Base-by-base conservation (phyloP, 495 filamentous ascomycete genomes). In the Gamarada debralockiae region DNA sequence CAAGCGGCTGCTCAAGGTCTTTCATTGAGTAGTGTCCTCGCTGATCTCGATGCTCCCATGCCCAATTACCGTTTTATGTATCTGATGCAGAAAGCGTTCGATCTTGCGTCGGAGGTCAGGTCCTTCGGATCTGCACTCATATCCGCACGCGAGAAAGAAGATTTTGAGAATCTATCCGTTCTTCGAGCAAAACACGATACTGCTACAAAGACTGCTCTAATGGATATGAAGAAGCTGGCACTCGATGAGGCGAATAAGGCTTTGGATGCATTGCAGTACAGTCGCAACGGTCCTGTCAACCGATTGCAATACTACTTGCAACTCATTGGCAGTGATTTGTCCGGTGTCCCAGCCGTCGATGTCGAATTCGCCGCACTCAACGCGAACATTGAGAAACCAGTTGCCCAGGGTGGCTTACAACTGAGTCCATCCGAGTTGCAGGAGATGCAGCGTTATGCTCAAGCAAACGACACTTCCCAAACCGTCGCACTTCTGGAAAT, bases 11-110 rank as follows among this genome's bases (percentile, higher is more conserved):
- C 62, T 1, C 25, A 27, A 2, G 61, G 65, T n/a, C 24, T 60
- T 2, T 52, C 18, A 17, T 29, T 56, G 7, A 41, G 37, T 15
- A 33, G 8, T 5, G 24, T 68, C 15, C 21, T 64, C n/a, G 48
- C 27, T 12, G 58, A 68, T 21, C n/a, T 62, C 13, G 44, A 48
- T 44, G 48, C 34, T 15, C 62, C 68, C 0, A 56, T 72, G 52
- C 70, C 70, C 1, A 65, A 67, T 25, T 70, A 67, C 33, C 65
- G 70, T 1, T 71, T 69, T 52, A 14, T 38, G n/a, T 53, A 50
- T 24, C 42, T 72, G 1, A 25, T 71, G 9, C 31, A 51, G 18
- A 55, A 57, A 44, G 68, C 70, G 0, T 33, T 69, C 2, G 70
- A 71, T 14, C 12, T 73, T 6, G 59, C 46, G 37, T 24, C 12